Conservation (phyloP, 2,329 filamentous ascomycete species). For the Cephalotrichum gorgonifer region DNA sequence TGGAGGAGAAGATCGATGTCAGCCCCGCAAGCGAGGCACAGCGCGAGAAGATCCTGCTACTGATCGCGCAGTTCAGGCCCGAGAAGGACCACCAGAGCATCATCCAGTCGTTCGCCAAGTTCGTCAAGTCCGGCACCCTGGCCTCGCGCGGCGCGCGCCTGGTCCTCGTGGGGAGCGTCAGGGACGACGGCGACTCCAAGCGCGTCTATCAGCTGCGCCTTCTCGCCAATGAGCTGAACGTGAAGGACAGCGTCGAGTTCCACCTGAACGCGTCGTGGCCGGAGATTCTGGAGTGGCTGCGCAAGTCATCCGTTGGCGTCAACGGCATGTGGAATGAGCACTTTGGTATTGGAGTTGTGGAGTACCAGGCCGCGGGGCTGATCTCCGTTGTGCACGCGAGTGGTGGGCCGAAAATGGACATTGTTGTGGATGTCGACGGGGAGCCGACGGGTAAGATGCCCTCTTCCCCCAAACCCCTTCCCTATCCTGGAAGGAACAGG, state of each 20-base stretch:
- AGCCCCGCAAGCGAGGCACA: constrained; percentile 56
- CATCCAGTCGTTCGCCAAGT: constrained; percentile 71
- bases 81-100: constrained; percentile 94
- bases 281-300: constrained; percentile 70
- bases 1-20: constrained; percentile 65
- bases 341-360: constrained; percentile 95
- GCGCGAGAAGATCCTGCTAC: constrained; percentile 67
- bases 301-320: constrained; percentile 70
- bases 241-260: constrained; percentile 79
- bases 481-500: background rate
- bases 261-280: constrained; percentile 85
- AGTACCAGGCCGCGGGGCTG: constrained; percentile 92
- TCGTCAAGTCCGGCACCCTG: constrained; percentile 45
- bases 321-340: constrained; percentile 99
- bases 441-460: constrained; percentile 57
- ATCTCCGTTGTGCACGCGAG: constrained; percentile 90
- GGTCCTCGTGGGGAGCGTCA: constrained; percentile 84
- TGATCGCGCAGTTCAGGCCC: constrained; percentile 94
- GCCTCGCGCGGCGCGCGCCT: constrained; percentile 52
- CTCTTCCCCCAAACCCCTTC: background rate
- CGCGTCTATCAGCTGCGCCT: constrained; percentile 82
- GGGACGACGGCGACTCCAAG: constrained; percentile 70
- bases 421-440: constrained; percentile 73
- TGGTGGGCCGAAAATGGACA: constrained; percentile 87
- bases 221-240: constrained; percentile 73